Conservation (phyloP, 148 eudicot genomes). For the Fallopia convolvulus region DNA sequence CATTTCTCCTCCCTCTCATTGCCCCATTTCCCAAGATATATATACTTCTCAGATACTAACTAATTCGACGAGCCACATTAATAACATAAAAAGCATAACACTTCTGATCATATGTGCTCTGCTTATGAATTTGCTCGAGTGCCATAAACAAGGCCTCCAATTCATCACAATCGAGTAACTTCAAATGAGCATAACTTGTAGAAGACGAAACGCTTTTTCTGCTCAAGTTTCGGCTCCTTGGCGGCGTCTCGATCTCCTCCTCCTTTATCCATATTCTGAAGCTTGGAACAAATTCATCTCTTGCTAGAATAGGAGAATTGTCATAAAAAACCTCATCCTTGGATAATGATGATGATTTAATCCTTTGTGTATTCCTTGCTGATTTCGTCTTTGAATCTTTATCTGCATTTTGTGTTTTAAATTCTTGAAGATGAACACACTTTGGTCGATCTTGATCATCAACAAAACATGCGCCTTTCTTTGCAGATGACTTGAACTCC, state of each 20-base stretch:
- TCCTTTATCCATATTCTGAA: neutral
- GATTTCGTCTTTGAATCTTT: neutral
- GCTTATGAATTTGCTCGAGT: too few relatives aligned
- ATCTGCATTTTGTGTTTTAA: neutral
- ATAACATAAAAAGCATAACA: too few relatives aligned
- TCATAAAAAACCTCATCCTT: neutral
- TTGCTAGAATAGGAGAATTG: too few relatives aligned
- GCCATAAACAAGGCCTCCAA: too few relatives aligned
- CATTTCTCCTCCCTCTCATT: too few relatives aligned
- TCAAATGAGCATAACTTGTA: neutral
- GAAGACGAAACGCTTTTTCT: too few relatives aligned
- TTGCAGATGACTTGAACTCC: neutral
- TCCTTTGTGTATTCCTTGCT: neutral
- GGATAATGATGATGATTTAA: neutral
- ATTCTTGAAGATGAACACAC: neutral
- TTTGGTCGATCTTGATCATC: neutral
- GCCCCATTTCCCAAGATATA: too few relatives aligned
- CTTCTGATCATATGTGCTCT: too few relatives aligned
- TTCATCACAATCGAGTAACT: too few relatives aligned
- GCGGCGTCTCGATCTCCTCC: neutral
- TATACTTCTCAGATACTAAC: too few relatives aligned
- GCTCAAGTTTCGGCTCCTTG: too few relatives aligned
- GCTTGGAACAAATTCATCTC: neutral
- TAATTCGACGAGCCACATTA: too few relatives aligned
- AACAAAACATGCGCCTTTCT: neutral